Evolutionary conservation across 2,329 filamentous ascomycete species (phyloP), one percentile per base, ranked within the genome.

Genomic region (Venturia asperata): DNA sequence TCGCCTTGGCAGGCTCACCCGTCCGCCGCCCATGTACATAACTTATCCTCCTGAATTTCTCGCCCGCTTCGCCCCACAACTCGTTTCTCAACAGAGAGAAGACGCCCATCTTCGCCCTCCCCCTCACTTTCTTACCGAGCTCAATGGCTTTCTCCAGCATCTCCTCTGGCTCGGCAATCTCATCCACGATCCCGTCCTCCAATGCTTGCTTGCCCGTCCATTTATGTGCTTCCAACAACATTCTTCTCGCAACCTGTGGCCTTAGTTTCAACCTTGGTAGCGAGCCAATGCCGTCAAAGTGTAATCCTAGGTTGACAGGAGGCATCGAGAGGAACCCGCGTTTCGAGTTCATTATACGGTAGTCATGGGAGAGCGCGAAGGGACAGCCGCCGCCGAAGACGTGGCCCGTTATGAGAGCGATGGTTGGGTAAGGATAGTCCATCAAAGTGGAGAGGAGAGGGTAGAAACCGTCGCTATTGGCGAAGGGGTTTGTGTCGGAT

Each of bases 391-490:
- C 80, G 43, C 79, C 80, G 49, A 81, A 82, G 0, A 78, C 80
- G 67, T 82, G 79, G 3, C 79, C 79, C 0, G 79, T 81, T 4
- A 82, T 66, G 0, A 81, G 71, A 3, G 79, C 79, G 37, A 81
- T 77, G 1, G 80, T 82, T 6, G 80, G 80, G 66, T 74, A 80
- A 0, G 78, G 78, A 64, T 80, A 81, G 71, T 82, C 79, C 69
- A 82, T 71, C 74, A 76, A 69, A 0, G 79, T 80, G 34, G 79
- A 77, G 17, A 82, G 72, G 4, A 81, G 72, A 63, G 85, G 84
- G 13, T 81, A 82, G 65, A 86, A 87, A 34, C 77, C 79, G 69
- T 81, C 84, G 19, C 78, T 78, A 47, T 87, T 85, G 74, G 80
- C 85, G 64, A 79, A 81, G 34, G 81, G 79, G 68, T 80, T 81